Conservation (phyloP, 176 grass and related monocot genomes). For the Luzula sylvatica region DNA sequence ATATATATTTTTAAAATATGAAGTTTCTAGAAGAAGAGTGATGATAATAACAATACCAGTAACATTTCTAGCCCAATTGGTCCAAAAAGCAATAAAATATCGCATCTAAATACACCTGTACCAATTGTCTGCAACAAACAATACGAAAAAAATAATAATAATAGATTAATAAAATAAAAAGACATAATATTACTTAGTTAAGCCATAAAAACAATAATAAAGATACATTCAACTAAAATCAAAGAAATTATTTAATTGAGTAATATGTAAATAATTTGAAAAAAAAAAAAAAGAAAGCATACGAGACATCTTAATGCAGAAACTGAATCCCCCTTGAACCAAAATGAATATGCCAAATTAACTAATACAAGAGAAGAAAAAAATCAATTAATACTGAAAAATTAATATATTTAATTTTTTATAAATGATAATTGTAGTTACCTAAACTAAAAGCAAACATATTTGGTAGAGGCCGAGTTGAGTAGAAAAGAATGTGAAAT, state of each 20-base stretch:
- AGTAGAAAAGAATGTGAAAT: constrained; percentile 91
- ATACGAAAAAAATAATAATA: constrained; percentile 3
- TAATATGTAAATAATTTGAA: constrained; percentile 7
- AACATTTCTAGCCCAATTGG: constrained; percentile 74
- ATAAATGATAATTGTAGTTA: constrained; percentile 7
- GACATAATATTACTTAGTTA: not conserved
- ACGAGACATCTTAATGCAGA: constrained; percentile 60
- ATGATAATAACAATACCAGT: constrained; percentile 30
- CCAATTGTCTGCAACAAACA: constrained; percentile 48
- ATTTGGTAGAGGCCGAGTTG: constrained; percentile 88
- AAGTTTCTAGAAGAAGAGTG: not conserved
- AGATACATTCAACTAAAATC: not conserved
- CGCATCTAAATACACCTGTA: constrained; percentile 84
- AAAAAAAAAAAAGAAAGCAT: constrained; percentile 24
- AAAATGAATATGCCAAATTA: constrained; percentile 86
- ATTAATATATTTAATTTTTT: not conserved
- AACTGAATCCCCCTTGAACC: constrained; percentile 67
- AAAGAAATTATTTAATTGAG: not conserved
- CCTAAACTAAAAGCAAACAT: constrained; percentile 91
- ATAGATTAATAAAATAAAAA: not conserved
- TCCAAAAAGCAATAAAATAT: constrained; percentile 74
- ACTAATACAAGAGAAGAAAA: constrained; percentile 32
- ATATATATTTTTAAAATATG: constrained; percentile 14
- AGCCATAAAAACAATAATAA: not conserved
- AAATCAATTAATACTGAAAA: constrained; percentile 18